Evolutionary conservation across 305 asterid species (phyloP), one percentile per base, ranked within the genome.

Genomic region (Rubia tinctorum): DNA sequence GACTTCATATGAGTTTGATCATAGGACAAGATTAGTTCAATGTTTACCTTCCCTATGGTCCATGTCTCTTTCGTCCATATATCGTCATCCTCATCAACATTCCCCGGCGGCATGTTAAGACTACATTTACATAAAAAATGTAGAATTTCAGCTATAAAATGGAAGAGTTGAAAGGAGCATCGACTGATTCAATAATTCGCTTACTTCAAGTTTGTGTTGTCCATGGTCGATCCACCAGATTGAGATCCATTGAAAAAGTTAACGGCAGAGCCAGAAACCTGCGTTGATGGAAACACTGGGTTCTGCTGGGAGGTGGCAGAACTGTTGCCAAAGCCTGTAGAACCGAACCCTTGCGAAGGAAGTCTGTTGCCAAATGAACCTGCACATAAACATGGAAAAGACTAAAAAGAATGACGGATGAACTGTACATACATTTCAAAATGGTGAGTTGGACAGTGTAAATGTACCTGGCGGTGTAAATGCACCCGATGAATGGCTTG

Each of bases 11-110:
- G 15, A 11, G 11, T 15, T 25, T 30, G 20, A 25, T 27, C 42
- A 27, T 62, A 12, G 20, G 5, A 62, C 39, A 47, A 53, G 56
- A 34, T 75, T n/a, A 61, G 39, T 37, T 22, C 34, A 78, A 42
- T 73, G 71, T 34, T 53, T 75, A 90, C 98, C 96, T 92, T 97
- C 84, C 98, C 98, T 53, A 68, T 80, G 68, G 83, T 85, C 97
- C 99, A 94, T 67, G 82, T 86, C 51, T 82, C 72, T 75, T 86
- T 88, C 34, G 45, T 58, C 99, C 97, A 95, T 71, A 89, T 71
- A 84, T 87, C 80, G 73, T 76, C 79, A 63, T 92, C 96, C 53
- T 80, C 84, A 64, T 69, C 73, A 67, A 47, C 27, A 61, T 62
- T 83, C 74, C 23, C 85, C 51, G 78, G 82, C 25, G 75, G 82